Base-by-base conservation (phyloP, 805 yeast genomes). In the Schizosaccharomyces octosporus region DNA sequence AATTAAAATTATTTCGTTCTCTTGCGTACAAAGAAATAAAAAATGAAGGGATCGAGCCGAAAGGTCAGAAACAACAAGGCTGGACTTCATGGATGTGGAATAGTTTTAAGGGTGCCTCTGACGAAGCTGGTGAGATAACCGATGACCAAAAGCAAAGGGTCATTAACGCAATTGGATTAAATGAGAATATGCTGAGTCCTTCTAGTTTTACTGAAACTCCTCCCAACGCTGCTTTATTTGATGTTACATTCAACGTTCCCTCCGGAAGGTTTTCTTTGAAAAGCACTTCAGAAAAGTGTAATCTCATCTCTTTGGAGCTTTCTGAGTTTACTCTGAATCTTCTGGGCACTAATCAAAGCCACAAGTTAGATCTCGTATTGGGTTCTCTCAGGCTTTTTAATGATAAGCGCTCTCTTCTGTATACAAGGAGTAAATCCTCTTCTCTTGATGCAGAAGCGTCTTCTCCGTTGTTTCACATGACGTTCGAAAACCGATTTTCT, bases 1-100 rank as follows among this genome's bases (percentile, higher is more conserved):
- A 87, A 66, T 81, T 93, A 61, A 81, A 85, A 66, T 81, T 93
- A 63, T 93, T 86, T 72, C 78, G 99, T 66, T 81, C 93, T 0
- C 69, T 88, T 58, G 87, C 97, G 0, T 80, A 83, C 67, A 73
- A 77, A 62, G 83, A 85, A 65, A 75, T 81, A 62, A 75, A 82
- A 51, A 80, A 81, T 64, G 85, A 85, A 64, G 75, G 75, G 5
- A 21, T 41, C 19, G 42, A 57, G 24, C 48, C 60, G 19, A 19
- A 41, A 36, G 43, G 43, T 11, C 55, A 62, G 62, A 57, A 60
- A 57, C 19, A 66, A 64, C 31, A 61, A 64, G 19, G 67, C 67
- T 19, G 87, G 90, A 2, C 84, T 90, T 93, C 72, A 81, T 61
- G 78, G 84, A 85, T 75, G 79, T 63, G 74, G 74, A 51, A 51